Base-by-base conservation (phyloP, 225 moss, liverwort and hornwort species). In the Bryoerythrophyllum caledonicum region DNA sequence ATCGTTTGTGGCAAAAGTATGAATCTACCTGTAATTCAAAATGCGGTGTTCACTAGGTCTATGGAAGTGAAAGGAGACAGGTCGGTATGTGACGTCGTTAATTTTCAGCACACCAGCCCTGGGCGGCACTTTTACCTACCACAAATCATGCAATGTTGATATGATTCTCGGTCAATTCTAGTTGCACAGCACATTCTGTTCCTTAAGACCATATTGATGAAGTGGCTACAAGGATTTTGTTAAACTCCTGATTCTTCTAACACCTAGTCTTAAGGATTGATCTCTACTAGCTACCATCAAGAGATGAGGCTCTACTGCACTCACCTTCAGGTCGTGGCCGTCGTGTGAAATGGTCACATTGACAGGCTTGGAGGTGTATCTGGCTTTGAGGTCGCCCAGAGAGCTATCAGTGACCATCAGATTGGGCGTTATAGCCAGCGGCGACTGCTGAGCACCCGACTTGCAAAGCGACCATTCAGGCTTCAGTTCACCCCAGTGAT, bases 21-120 rank as follows among this genome's bases (percentile, higher is more conserved):
- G n/a, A n/a, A n/a, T 11, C 15, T 73, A 94, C 94, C 92, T 90
- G 23, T 80, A 77, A 72, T 82, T 81, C 54, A 90, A 78, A 46
- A 94, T 82, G 52, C 73, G 75, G 78, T 94, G 94, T 66, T 94
- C 94, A 55, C 90, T 90, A 12, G 90, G 94, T 27, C 70, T 75
- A 32, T 92, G 94, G 32, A 91, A 94, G 76, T 92, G 92, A 69
- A 92, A 87, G 27, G 87, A 83, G 26, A 73, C 34, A 19, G 82
- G 89, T 12, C 1, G 59, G 65, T 84, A 86, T 25, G 80, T 76
- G 34, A 80, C 4, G 1, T 80, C 80, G 60, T 78, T 77, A 23
- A 89, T 80, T 44, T 61, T 49, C 52, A 89, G 24, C 7, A 32
- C n/a, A 35, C 86, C 89, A 48, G 63, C 71, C 15, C 16, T 59